These are phyloP conservation scores for Suillus decipiens DNA, from an alignment of 768 basidiomycete species.

Conservation along the genomic window DNA sequence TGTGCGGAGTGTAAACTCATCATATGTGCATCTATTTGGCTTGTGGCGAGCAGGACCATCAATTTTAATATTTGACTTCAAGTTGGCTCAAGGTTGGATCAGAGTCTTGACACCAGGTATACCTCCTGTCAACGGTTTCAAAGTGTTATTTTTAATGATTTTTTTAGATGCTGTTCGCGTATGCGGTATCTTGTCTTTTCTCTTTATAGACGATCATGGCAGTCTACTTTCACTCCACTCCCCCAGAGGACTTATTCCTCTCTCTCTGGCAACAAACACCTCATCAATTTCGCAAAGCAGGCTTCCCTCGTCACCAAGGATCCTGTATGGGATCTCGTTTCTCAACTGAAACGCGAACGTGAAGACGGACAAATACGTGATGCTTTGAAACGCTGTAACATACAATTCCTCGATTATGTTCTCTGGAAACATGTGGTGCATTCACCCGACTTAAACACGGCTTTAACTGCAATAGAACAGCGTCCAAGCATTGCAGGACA, in stretches of 20 bases:
- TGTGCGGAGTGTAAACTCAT: constrained; percentile 31
- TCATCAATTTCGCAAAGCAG: constrained; percentile 32
- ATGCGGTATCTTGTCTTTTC: constrained; percentile 24
- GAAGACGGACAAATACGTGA: constrained; percentile 13
- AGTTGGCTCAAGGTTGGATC: background rate
- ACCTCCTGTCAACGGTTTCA: background rate
- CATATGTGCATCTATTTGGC: constrained; percentile 34
- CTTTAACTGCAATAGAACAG: constrained; percentile 26
- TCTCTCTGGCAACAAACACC: constrained; percentile 23
- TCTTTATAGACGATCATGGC: constrained; percentile 9
- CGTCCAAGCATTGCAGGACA: constrained; percentile 9
- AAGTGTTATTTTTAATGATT: constrained; percentile 13
- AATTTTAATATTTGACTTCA: background rate
- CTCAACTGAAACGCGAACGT: constrained; percentile 28
- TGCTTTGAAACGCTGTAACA: constrained; percentile 33
- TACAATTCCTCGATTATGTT: constrained; percentile 40
- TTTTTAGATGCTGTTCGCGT: constrained; percentile 17
- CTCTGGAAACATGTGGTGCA: constrained; percentile 41
- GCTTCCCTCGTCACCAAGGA: constrained; percentile 38
- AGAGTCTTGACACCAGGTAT: constrained; percentile 10
- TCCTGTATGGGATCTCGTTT: constrained; percentile 45
- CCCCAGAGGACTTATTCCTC: constrained; percentile 18
- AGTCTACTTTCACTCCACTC: background rate
- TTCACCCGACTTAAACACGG: constrained; percentile 35
- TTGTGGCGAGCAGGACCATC: constrained; percentile 34